Evolutionary conservation across 768 basidiomycete genomes (phyloP).

Genomic region (Calocera viscosa): DNA sequence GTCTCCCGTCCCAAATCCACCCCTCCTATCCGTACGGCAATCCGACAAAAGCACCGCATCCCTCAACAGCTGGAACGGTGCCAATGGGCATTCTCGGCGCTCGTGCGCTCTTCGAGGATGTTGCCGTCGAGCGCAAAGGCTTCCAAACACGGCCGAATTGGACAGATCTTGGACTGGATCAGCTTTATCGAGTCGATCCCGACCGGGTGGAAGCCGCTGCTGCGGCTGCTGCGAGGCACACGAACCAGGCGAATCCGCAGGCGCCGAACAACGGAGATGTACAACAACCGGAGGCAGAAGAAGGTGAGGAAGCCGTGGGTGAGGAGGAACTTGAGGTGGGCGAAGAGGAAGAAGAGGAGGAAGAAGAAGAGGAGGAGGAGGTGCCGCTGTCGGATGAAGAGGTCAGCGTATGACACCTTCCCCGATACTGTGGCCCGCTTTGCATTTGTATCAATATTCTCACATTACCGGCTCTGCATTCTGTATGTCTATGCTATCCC

Average conservation of each 20-base stretch:
- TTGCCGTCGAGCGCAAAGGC: neutral
- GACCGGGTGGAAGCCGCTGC: neutral
- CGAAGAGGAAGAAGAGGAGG: neutral
- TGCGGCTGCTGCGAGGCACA: neutral
- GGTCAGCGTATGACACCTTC: too few relatives aligned
- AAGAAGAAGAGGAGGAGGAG: neutral
- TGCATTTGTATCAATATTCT: neutral
- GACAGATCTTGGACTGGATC: slow-evolving; percentile 5
- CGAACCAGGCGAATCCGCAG: slow-evolving; percentile 4
- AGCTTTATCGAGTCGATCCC: neutral
- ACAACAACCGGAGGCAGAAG: neutral
- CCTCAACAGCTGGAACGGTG: neutral
- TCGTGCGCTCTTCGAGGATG: neutral
- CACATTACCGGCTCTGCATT: neutral
- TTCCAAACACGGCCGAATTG: slow-evolving; percentile 2
- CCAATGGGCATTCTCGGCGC: neutral
- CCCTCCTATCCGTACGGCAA: slow-evolving; percentile 2
- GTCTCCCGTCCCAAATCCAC: neutral
- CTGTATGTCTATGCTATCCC: neutral
- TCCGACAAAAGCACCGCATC: neutral
- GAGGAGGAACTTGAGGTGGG: neutral
- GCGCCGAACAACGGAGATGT: slow-evolving; percentile 4
- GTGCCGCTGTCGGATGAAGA: neutral
- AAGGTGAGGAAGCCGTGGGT: neutral
- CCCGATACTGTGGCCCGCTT: neutral